A percentile compares a stretch with the other conserved stretches of the same genome.
Conservation (phyloP, 257 asterid species). For the Cynanchum wilfordii region DNA sequence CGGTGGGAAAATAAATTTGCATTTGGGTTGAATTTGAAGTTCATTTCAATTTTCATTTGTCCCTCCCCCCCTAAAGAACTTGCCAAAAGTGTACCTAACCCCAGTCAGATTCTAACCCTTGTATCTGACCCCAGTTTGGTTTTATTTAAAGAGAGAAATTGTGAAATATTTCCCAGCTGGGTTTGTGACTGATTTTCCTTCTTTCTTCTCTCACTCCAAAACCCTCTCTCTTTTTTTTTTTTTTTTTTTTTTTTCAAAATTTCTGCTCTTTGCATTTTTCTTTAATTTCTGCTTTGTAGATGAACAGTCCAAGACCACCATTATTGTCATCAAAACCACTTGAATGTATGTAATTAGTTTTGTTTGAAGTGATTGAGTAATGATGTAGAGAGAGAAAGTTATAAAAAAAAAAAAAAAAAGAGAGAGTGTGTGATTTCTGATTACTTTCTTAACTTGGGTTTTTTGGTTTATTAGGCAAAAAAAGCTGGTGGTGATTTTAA, state of each 20-base stretch:
- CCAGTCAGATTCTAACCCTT: constrained; percentile 52
- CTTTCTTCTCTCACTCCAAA: constrained; percentile 10
- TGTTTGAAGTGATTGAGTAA: constrained; percentile 38
- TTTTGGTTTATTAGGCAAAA: background rate
- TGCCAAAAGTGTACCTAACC: constrained; percentile 28
- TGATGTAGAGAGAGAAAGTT: constrained; percentile 32
- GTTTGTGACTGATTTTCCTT: constrained; percentile 25
- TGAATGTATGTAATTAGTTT: background rate
- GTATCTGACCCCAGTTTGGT: constrained; percentile 33
- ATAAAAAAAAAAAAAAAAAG: background rate
- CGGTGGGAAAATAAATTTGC: constrained; percentile 18
- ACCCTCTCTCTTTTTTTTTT: background rate
- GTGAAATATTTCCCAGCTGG: constrained; percentile 38
- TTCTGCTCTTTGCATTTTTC: background rate
- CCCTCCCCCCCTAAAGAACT: background rate
- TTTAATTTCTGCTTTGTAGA: constrained; percentile 33
- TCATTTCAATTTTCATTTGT: constrained; percentile 29
- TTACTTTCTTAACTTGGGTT: constrained; percentile 13
- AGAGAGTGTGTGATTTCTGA: constrained; percentile 19
- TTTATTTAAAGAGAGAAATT: constrained; percentile 63
- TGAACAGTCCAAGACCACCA: constrained; percentile 29
- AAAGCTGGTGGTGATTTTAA: too few species aligned
- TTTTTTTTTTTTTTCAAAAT: background rate
- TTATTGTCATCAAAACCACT: background rate
- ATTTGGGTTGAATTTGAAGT: constrained; percentile 33